These are phyloP conservation scores for Seiridium unicorne DNA, from an alignment of 2,329 filamentous ascomycete species.

Conservation along the genomic window DNA sequence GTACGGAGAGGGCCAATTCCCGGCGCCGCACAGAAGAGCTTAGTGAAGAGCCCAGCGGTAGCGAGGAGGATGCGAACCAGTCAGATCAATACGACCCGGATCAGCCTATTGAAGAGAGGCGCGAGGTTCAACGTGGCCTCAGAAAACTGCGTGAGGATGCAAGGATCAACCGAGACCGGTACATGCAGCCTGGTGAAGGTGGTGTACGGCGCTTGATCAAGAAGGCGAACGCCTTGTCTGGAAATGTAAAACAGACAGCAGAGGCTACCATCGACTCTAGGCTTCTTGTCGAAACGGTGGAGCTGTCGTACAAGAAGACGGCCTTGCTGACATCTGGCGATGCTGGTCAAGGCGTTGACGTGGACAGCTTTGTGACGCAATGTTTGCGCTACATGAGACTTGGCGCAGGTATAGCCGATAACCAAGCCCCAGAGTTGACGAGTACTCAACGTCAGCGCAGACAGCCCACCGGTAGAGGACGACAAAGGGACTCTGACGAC, in stretches of 20 bases:
- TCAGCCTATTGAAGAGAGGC: slow-evolving; percentile 72
- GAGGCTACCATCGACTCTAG: slow-evolving; percentile 90
- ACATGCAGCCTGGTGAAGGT: slow-evolving; percentile 62
- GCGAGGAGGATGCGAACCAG: slow-evolving; percentile 13
- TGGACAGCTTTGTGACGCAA: slow-evolving; percentile 90
- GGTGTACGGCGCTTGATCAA: slow-evolving; percentile 65
- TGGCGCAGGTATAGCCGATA: slow-evolving; percentile 54
- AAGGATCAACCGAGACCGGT: slow-evolving; percentile 70
- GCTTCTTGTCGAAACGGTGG: slow-evolving; percentile 77
- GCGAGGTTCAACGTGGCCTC: slow-evolving; percentile 66
- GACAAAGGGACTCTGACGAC: slow-evolving; percentile 46
- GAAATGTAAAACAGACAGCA: slow-evolving; percentile 77
- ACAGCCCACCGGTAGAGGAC: slow-evolving; percentile 27
- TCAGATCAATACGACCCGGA: slow-evolving; percentile 73
- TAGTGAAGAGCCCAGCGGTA: slow-evolving; percentile 13
- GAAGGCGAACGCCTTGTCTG: slow-evolving; percentile 63
- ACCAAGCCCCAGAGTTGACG: slow-evolving; percentile 49
- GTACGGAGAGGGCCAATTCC: slow-evolving; percentile 21
- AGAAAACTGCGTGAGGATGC: slow-evolving; percentile 62
- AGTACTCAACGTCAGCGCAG: slow-evolving; percentile 47
- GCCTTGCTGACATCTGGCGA: slow-evolving; percentile 72
- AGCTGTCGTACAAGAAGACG: slow-evolving; percentile 77
- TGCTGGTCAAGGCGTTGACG: slow-evolving; percentile 72
- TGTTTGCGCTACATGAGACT: slow-evolving; percentile 84
- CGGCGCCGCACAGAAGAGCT: slow-evolving; percentile 28